Evolutionary conservation across 352 stramenopile species (phyloP), one percentile per base, ranked within the genome.

Genomic region (Phytophthora sp.): DNA sequence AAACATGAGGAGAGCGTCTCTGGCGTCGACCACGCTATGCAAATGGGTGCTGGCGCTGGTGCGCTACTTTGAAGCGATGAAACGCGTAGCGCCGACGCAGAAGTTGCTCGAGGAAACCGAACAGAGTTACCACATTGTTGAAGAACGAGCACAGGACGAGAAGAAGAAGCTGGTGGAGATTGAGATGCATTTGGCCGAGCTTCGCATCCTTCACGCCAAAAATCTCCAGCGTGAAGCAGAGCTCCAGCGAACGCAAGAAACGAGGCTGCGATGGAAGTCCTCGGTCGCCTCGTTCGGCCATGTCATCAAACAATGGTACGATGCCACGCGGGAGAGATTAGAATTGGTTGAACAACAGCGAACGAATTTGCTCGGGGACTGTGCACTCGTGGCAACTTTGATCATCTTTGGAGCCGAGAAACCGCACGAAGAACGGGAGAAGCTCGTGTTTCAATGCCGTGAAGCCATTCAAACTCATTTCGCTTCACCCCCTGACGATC

Each of bases 41-140:
- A 88, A 89, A 46, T 92, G 84, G 84, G 82, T 92, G 3, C 65
- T 92, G 13, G 76, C 84, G 1, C 69, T 92, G 3, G 79, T 90
- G 16, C 71, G 71, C 7, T 92, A 92, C 66, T 87, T 89, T 54
- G 80, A 86, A 41, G 83, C 85, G 6, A 90, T 87, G 77, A 86
- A 77, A 47, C 61, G 67, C 5, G 78, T 90, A 5, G 77, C 77
- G 0, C 81, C 84, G 15, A 89, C 79, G 23, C 71, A 84, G 38
- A 70, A 78, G 41, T 69, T 78, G 31, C 73, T 92, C 3, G 50
- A 76, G 4, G 55, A 76, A 21, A 83, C 78, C 0, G 65, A 89
- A 49, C 53, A 51, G 1, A 71, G 79, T 30, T 86, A 86, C 20
- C 26, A 58, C 1, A 42, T 81, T 18, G 73, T 86, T 26, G 75